phyloP scores from a whole-genome alignment of 148 eudicot species.

The Arbutus unedo region DNA sequence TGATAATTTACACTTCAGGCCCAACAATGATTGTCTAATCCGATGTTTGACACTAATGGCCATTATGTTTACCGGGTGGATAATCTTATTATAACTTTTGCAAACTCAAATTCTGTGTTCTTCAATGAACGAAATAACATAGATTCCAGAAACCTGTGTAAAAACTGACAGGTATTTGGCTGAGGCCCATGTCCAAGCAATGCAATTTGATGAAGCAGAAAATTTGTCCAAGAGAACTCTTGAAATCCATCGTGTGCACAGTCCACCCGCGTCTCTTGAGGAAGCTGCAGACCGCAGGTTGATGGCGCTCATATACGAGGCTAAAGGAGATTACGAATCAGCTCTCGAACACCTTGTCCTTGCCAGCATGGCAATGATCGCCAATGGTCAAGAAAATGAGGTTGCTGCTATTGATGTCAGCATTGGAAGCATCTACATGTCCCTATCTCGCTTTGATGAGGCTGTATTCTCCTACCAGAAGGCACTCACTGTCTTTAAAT shows the following conservation, averaged over 20 bases:
- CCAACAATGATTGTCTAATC: background rate
- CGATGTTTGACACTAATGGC: background rate
- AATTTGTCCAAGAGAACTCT: conserved; percentile 75
- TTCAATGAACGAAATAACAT: background rate
- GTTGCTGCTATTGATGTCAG: conserved; percentile 91
- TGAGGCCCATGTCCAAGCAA: conserved; percentile 95
- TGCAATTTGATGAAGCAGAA: conserved; percentile 98
- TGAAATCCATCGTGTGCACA: conserved; percentile 88
- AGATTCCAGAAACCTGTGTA: background rate
- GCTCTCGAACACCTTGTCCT: conserved; percentile 97
- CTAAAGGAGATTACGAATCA: conserved; percentile 83
- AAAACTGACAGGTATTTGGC: conserved; percentile 66
- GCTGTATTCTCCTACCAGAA: conserved; percentile 94
- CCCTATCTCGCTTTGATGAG: conserved; percentile 76
- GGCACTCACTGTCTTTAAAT: conserved; percentile 91
- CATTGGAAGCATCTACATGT: conserved; percentile 87
- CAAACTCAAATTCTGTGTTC: background rate
- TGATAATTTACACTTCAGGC: background rate
- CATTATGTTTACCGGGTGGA: conserved; percentile 3
- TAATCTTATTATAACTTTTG: background rate
- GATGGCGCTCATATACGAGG: conserved; percentile 97
- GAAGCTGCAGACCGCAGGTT: conserved; percentile 98
- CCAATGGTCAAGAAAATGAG: conserved; percentile 92
- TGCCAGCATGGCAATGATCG: conserved; percentile 99
- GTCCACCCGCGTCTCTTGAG: conserved; percentile 91